phyloP scores from a whole-genome alignment of 192 early-diverging fungal genomes.

The Coemansia sp. region DNA sequence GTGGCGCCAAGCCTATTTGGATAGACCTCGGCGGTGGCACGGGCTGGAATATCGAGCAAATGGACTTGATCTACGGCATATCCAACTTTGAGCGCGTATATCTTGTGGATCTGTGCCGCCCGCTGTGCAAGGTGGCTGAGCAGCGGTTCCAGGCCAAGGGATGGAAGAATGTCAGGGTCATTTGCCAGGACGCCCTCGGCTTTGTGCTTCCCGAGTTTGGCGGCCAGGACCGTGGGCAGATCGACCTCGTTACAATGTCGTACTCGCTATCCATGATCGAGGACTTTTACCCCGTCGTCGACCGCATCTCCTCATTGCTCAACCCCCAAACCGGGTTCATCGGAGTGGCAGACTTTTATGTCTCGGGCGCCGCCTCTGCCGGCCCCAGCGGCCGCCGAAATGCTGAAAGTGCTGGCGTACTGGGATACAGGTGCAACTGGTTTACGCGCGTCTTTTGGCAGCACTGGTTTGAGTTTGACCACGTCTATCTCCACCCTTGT shows the following conservation, averaged over 20 bases:
- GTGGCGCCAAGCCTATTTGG: slow-evolving; percentile 55
- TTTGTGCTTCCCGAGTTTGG: slow-evolving; percentile 66
- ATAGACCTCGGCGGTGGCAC: slow-evolving; percentile 72
- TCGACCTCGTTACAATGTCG: slow-evolving; percentile 83
- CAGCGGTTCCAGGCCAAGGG: slow-evolving; percentile 74
- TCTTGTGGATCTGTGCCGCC: slow-evolving; percentile 81
- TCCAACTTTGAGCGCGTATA: slow-evolving; percentile 77
- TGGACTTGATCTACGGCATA: slow-evolving; percentile 76
- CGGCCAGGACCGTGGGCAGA: slow-evolving; percentile 40
- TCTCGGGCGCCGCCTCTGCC: slow-evolving; percentile 56
- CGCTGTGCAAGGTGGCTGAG: slow-evolving; percentile 76
- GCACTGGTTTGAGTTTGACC: slow-evolving; percentile 87
- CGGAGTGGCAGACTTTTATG: slow-evolving; percentile 84
- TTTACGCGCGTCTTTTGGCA: slow-evolving; percentile 84
- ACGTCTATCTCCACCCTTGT: slow-evolving; percentile 75
- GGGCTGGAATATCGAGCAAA: slow-evolving; percentile 75
- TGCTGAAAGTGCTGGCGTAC: slow-evolving; percentile 41
- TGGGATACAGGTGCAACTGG: slow-evolving; percentile 75
- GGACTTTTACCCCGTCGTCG: slow-evolving; percentile 67
- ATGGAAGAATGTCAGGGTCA: slow-evolving; percentile 79
- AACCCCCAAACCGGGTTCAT: slow-evolving; percentile 65
- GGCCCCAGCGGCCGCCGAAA: neutral
- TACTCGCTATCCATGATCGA: slow-evolving; percentile 94
- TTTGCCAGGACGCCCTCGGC: slow-evolving; percentile 78
- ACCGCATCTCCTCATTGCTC: slow-evolving; percentile 65